These are phyloP conservation scores for Penicillium psychrosexuale DNA, from an alignment of 2,329 filamentous ascomycete species.

Conservation along the genomic window DNA sequence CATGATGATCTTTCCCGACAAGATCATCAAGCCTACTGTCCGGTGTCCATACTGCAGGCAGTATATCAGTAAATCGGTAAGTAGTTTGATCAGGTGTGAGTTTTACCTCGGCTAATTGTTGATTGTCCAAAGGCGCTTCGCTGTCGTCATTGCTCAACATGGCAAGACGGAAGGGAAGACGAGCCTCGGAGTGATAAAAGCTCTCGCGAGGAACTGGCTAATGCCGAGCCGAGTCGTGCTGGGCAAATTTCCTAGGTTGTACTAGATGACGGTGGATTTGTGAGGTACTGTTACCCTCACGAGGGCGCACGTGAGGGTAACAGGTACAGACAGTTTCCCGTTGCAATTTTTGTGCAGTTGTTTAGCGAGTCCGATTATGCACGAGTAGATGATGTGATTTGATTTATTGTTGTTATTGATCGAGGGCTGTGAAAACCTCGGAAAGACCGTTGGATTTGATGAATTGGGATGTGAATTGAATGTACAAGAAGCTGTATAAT, in stretches of 20 bases:
- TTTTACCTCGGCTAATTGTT: slow-evolving; percentile 7
- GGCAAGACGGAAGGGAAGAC: slow-evolving; percentile 57
- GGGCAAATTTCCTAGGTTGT: background rate
- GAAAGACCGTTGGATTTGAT: background rate
- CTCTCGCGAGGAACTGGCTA: background rate
- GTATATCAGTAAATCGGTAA: slow-evolving; percentile 60
- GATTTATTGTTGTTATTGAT: background rate
- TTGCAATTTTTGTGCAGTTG: background rate
- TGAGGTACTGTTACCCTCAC: too few species aligned
- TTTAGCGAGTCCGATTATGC: background rate
- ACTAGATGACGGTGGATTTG: background rate
- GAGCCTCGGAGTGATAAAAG: slow-evolving; percentile 2
- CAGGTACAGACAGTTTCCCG: too few species aligned
- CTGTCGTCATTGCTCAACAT: slow-evolving; percentile 58
- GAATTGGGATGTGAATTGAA: background rate
- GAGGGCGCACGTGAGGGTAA: too few species aligned
- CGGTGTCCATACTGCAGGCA: slow-evolving; percentile 58
- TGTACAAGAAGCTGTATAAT: slow-evolving; percentile 3
- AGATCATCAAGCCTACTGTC: slow-evolving; percentile 67
- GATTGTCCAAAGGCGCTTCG: slow-evolving; percentile 41
- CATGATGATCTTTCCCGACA: slow-evolving; percentile 59
- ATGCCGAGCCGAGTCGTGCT: background rate
- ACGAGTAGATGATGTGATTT: background rate
- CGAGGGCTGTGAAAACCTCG: too few species aligned
- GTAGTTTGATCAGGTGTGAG: slow-evolving; percentile 6